These are phyloP conservation scores for Soucietia sequanensis DNA, from an alignment of 805 yeast species.

Conservation along the genomic window DNA sequence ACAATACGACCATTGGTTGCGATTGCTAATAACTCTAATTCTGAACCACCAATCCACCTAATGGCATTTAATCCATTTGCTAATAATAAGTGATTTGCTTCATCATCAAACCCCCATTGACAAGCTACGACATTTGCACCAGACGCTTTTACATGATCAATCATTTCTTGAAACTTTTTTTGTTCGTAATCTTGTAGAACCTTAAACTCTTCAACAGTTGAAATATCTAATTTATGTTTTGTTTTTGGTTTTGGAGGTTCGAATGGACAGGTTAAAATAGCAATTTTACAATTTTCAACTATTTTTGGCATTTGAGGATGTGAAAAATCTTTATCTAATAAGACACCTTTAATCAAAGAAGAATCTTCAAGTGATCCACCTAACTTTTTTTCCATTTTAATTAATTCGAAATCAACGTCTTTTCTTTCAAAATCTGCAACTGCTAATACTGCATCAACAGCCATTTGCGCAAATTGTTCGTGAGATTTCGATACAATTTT, in stretches of 20 bases:
- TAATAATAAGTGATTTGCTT: constrained; percentile 89
- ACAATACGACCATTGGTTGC: constrained; percentile 98
- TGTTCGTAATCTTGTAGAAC: constrained; percentile 90
- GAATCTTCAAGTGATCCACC: constrained; percentile 94
- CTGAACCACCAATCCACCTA: constrained; percentile 99
- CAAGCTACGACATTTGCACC: constrained; percentile 97
- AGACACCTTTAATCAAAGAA: constrained; percentile 81
- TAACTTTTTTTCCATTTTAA: constrained; percentile 91
- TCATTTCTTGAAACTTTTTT: constrained; percentile 88
- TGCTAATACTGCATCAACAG: constrained; percentile 90
- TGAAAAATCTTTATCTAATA: constrained; percentile 93
- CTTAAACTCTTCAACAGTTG: constrained; percentile 91
- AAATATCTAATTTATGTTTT: constrained; percentile 91
- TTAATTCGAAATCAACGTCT: constrained; percentile 96
- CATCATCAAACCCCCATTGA: constrained; percentile 99
- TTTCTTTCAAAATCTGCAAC: constrained; percentile 90
- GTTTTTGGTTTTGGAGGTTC: constrained; percentile 99
- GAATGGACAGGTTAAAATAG: constrained; percentile 96
- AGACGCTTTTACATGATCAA: constrained; percentile 74
- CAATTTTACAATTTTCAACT: constrained; percentile 77
- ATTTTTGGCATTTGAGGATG: constrained; percentile 97
- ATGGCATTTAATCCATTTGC: constrained; percentile 92
- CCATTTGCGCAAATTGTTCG: constrained; percentile 93
- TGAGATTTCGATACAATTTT: constrained; percentile 93
- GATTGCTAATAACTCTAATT: constrained; percentile 91